These are phyloP conservation scores for Cadophora luteo-olivacea DNA, from an alignment of 2,329 filamentous ascomycete species.

Conservation along the genomic window DNA sequence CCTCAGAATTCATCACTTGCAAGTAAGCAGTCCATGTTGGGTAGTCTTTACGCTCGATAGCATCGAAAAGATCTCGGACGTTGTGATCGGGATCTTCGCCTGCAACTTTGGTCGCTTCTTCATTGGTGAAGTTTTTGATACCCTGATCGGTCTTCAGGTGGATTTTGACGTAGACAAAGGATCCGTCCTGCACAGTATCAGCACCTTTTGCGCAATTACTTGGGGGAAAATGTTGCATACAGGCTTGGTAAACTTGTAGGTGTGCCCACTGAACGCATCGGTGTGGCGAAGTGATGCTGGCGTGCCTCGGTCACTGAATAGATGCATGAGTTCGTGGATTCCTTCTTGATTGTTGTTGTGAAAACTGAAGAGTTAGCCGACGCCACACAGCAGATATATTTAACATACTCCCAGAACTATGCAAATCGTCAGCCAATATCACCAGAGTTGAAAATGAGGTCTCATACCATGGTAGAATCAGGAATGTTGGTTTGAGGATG, in stretches of 20 bases:
- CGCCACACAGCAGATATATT: background rate
- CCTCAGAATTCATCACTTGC: constrained; percentile 66
- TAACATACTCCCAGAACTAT: background rate
- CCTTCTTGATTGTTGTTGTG: constrained; percentile 66
- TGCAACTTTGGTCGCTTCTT: constrained; percentile 60
- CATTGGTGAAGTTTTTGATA: constrained; percentile 60
- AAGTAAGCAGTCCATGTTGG: constrained; percentile 70
- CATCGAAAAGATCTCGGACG: constrained; percentile 68
- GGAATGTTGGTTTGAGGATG: constrained; percentile 74
- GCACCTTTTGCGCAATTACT: no score
- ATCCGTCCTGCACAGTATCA: constrained; percentile 53
- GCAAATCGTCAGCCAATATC: background rate
- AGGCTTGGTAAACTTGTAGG: constrained; percentile 70
- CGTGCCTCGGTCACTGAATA: constrained; percentile 71
- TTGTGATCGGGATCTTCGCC: constrained; percentile 66
- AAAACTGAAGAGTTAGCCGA: constrained; percentile 41
- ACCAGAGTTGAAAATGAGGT: background rate
- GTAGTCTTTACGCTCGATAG: constrained; percentile 65
- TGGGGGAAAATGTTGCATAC: no score
- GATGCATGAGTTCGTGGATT: constrained; percentile 68
- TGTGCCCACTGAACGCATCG: constrained; percentile 72
- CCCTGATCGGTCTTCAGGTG: constrained; percentile 70
- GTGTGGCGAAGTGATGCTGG: constrained; percentile 70
- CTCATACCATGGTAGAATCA: constrained; percentile 52
- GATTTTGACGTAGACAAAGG: constrained; percentile 70